Evolutionary conservation across 2,329 filamentous ascomycete genomes (phyloP), one percentile per base, ranked within the genome.

Genomic region (Phaeosphaeriaceae sp.): DNA sequence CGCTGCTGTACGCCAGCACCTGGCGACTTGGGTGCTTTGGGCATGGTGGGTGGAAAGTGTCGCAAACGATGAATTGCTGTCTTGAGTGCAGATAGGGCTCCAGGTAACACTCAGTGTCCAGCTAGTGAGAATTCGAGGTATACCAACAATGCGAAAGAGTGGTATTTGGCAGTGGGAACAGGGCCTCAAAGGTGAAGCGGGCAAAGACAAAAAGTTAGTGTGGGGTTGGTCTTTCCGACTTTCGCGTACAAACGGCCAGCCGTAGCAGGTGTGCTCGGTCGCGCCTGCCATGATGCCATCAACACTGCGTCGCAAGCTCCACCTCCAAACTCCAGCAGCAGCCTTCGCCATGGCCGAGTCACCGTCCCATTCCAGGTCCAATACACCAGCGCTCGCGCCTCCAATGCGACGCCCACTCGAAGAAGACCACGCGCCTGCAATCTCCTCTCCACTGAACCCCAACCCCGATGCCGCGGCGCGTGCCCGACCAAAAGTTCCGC

Each of bases 391-490:
- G 10, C 59, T 72, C 21, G 69, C 71, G 27, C 72, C 71, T 22
- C 86, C 88, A 3, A 84, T 89, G 71, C 91, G 91, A 70, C 87
- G 89, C 58, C 80, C 82, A 21, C 82, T 90, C 27, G 89, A 91
- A 60, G 89, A 91, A 68, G 87, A 87, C 71, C 88, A 93, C 76
- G 84, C 84, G 60, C 90, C 91, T 4, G 84, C 88, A 13, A 83
- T 92, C 1, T 87, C 90, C 2, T 93, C 91, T 11, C 90, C 90
- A 25, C 84, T 93, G 61, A 93, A 93, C 67, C 82, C 84, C 58
- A 86, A 81, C 80, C 82, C 84, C 61, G 85, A 81, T 82, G 36
- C 66, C 15, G 70, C 72, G 20, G 65, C 72, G 53, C 76, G 86
- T 24, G 78, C 80, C 24, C 78, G 83, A 3, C 74, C 78, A 7